phyloP scores from a whole-genome alignment of 2,329 filamentous ascomycete genomes.

The Hysterium pulicare region DNA sequence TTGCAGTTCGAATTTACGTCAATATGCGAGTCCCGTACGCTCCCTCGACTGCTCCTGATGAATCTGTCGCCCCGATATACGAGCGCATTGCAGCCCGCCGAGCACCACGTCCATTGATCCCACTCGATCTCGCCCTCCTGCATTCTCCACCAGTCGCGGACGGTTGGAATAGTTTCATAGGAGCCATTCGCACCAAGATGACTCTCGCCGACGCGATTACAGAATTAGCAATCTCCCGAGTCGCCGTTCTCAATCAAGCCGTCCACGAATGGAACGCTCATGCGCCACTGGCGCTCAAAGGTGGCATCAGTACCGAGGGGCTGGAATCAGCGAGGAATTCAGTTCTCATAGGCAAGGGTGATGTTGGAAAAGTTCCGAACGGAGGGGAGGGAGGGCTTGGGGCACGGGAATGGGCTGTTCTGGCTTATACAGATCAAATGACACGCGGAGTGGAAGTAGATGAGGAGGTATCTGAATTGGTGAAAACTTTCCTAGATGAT shows the following conservation, averaged over 20 bases:
- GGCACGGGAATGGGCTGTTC: conserved; percentile 60
- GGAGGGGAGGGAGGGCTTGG: conserved; percentile 42
- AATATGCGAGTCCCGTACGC: conserved; percentile 57
- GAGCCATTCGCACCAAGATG: conserved; percentile 54
- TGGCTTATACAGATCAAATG: conserved; percentile 80
- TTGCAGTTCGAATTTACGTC: too few species aligned
- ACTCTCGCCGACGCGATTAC: conserved; percentile 53
- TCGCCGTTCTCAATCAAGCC: conserved; percentile 77
- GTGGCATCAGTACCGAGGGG: conserved; percentile 57
- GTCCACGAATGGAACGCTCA: conserved; percentile 87
- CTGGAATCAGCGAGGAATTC: conserved; percentile 46
- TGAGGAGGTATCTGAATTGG: conserved; percentile 61
- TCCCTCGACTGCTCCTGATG: conserved; percentile 44
- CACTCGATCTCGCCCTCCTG: conserved; percentile 54
- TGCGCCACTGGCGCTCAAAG: conserved; percentile 60
- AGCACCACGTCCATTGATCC: conserved; percentile 51
- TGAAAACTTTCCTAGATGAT: conserved; percentile 63
- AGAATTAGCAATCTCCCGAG: conserved; percentile 75
- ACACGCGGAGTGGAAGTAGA: conserved; percentile 68
- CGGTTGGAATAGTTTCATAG: conserved; percentile 59
- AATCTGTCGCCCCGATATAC: conserved; percentile 50
- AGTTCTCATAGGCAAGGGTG: conserved; percentile 21
- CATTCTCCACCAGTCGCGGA: conserved; percentile 56
- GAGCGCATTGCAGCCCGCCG: conserved; percentile 52
- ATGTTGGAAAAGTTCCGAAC: conserved; percentile 32